phyloP scores from a whole-genome alignment of 345 rosid species.

The Cochlearia excelsa region DNA sequence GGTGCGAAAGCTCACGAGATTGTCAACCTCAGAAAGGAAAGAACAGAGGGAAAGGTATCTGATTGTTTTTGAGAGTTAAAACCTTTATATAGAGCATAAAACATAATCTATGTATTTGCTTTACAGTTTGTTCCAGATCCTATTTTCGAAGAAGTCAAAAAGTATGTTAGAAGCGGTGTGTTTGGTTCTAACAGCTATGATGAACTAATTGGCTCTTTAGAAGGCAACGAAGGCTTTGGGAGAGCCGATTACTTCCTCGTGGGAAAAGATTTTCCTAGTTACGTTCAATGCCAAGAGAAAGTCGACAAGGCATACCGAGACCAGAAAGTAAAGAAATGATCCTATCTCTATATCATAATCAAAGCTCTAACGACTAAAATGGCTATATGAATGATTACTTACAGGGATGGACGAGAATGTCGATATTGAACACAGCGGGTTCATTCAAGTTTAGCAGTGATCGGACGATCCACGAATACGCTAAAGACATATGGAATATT shows the following conservation, averaged over 20 bases:
- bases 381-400: constrained; percentile 26
- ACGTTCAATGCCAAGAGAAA: constrained; percentile 70
- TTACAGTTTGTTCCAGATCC: constrained; percentile 69
- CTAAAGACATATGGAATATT: constrained; percentile 69
- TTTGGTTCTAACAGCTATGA: constrained; percentile 59
- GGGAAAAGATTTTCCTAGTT: constrained; percentile 84
- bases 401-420: constrained; percentile 82
- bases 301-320: constrained; percentile 71
- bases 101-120: not conserved
- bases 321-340: constrained; percentile 46
- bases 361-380: not conserved
- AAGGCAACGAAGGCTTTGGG: constrained; percentile 84
- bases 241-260: constrained; percentile 80
- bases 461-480: constrained; percentile 77
- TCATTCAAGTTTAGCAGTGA: constrained; percentile 88
- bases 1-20: constrained; percentile 78
- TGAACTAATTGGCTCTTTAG: constrained; percentile 68
- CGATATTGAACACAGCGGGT: constrained; percentile 77
- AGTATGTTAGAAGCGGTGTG: constrained; percentile 58
- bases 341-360: constrained; percentile 1
- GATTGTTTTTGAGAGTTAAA: not conserved
- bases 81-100: not conserved
- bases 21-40: constrained; percentile 62
- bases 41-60: constrained; percentile 69
- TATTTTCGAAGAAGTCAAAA: constrained; percentile 69